Evolutionary conservation across 2,329 filamentous ascomycete species (phyloP).

Genomic region (Colletotrichum sp.): DNA sequence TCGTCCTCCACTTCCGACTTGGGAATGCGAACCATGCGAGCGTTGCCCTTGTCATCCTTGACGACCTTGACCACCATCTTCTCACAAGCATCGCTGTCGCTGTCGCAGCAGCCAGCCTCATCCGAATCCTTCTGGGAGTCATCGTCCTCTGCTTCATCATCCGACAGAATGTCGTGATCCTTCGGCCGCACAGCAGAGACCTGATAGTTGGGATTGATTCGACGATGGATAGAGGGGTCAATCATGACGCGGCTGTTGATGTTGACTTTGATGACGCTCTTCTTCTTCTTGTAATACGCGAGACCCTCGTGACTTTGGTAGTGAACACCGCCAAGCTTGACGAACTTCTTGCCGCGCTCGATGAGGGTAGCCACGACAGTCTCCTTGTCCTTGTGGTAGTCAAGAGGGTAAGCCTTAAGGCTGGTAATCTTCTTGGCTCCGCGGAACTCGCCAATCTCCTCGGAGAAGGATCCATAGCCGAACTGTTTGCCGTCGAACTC

Average conservation of each 20-base stretch:
- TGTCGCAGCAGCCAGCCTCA: constrained; percentile 42
- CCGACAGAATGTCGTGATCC: constrained; percentile 65
- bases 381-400: constrained; percentile 77
- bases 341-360: constrained; percentile 84
- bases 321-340: constrained; percentile 79
- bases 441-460: constrained; percentile 77
- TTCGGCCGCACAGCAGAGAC: constrained; percentile 77
- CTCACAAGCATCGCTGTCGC: constrained; percentile 43
- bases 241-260: constrained; percentile 90
- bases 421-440: constrained; percentile 84
- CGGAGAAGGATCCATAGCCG: constrained; percentile 73
- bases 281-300: constrained; percentile 84
- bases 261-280: constrained; percentile 76
- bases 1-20: constrained; percentile 39
- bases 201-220: constrained; percentile 86
- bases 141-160: constrained; percentile 50
- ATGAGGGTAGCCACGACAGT: constrained; percentile 71
- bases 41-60: constrained; percentile 43
- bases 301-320: constrained; percentile 85
- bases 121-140: constrained; percentile 43
- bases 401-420: constrained; percentile 76
- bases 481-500: constrained; percentile 90
- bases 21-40: constrained; percentile 33
- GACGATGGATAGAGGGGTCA: constrained; percentile 80
- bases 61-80: constrained; percentile 58